A percentile compares a stretch with the other conserved stretches of the same genome.
phyloP scores from a whole-genome alignment of 2,329 filamentous ascomycete species.

The Penicillium sp. region DNA sequence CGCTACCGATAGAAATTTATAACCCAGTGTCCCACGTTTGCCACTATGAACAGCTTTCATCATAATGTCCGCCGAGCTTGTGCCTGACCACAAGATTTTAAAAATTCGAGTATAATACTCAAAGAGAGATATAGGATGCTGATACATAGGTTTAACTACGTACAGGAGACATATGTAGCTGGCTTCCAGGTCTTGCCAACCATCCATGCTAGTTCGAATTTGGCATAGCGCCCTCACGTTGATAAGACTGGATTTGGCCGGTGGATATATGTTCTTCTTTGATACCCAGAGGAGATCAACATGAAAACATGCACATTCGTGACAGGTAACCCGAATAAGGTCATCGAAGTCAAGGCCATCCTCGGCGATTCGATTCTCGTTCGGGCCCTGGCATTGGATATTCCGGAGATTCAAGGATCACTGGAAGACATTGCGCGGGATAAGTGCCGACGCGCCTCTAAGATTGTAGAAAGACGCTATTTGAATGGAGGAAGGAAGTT shows the following conservation, averaged over 20 bases:
- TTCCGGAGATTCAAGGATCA: conserved; percentile 81
- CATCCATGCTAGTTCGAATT: neutral
- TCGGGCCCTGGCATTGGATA: conserved; percentile 68
- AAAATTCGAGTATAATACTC: no score
- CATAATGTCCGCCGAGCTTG: no score
- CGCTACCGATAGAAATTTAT: no score
- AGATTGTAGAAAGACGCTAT: conserved; percentile 30
- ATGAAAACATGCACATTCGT: conserved; percentile 60
- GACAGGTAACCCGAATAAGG: conserved; percentile 87
- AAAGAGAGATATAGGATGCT: no score
- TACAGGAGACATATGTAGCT: no score
- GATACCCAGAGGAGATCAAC: neutral
- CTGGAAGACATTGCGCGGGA: conserved; percentile 80
- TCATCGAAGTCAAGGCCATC: conserved; percentile 80
- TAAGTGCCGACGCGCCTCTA: conserved; percentile 75
- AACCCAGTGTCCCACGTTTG: no score
- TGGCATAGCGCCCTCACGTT: neutral
- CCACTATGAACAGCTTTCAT: no score
- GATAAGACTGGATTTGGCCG: neutral
- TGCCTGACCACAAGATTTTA: no score
- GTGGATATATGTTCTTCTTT: neutral
- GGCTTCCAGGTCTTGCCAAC: no score
- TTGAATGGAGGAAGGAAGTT: neutral
- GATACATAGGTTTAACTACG: no score
- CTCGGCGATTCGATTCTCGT: conserved; percentile 69